These are phyloP conservation scores for Phytophthora citricola DNA, from an alignment of 352 stramenopile genomes.

Conservation along the genomic window DNA sequence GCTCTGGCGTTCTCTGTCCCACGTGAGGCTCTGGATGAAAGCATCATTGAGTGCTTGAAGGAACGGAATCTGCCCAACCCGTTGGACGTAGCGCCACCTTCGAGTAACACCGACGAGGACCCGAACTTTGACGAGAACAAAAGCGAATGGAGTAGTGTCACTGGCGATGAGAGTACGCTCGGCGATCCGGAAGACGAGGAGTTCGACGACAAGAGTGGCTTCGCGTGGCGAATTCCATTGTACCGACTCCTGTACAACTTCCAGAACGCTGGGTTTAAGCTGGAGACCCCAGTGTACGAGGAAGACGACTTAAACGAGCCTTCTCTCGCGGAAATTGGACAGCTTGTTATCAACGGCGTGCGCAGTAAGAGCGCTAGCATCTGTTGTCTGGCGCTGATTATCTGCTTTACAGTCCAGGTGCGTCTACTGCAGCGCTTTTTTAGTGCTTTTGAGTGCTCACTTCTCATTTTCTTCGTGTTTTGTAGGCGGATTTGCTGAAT, in stretches of 20 bases:
- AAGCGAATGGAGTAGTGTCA: conserved; percentile 89
- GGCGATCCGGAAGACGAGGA: conserved; percentile 83
- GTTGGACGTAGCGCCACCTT: conserved; percentile 38
- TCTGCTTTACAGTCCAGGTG: conserved; percentile 83
- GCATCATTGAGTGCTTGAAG: conserved; percentile 64
- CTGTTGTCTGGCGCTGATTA: conserved; percentile 68
- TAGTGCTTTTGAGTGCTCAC: conserved; percentile 5
- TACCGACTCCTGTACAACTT: conserved; percentile 71
- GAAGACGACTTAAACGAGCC: conserved; percentile 81
- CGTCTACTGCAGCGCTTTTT: neutral
- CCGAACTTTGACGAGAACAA: conserved; percentile 65
- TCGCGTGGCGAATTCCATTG: conserved; percentile 70
- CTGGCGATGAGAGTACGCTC: conserved; percentile 82
- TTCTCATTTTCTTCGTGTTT: conserved; percentile 2
- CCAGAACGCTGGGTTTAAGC: conserved; percentile 79
- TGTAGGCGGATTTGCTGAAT: conserved; percentile 81
- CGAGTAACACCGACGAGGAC: conserved; percentile 44
- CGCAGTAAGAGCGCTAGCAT: conserved; percentile 71
- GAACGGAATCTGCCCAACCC: conserved; percentile 72
- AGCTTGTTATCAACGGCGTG: conserved; percentile 65
- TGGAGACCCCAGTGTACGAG: conserved; percentile 76
- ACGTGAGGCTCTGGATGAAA: conserved; percentile 65
- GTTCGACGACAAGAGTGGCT: conserved; percentile 62
- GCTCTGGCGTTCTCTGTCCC: conserved; percentile 75
- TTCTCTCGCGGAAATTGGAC: conserved; percentile 58